phyloP scores from a whole-genome alignment of 257 asterid genomes.

The Solanum corneliomulleri region DNA sequence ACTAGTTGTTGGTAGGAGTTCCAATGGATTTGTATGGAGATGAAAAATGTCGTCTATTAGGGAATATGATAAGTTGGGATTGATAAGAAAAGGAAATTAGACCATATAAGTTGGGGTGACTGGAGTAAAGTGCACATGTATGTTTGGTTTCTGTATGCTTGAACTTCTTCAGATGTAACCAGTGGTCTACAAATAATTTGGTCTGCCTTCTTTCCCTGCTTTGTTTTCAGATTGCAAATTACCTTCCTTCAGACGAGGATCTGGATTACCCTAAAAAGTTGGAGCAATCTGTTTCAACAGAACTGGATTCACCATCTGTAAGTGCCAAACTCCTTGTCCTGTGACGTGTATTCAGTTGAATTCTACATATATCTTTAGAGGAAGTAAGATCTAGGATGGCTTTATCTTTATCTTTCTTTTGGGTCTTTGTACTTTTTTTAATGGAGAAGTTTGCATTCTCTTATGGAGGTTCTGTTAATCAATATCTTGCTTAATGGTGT shows the following conservation, averaged over 20 bases:
- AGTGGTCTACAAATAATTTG: background rate
- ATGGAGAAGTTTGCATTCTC: background rate
- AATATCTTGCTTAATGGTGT: background rate
- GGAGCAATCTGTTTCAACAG: slow-evolving; percentile 50
- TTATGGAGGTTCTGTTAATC: background rate
- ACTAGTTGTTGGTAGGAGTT: background rate
- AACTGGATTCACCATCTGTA: slow-evolving; percentile 54
- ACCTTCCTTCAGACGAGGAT: slow-evolving; percentile 78
- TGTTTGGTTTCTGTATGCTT: background rate
- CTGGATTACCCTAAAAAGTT: slow-evolving; percentile 82
- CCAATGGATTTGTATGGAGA: background rate
- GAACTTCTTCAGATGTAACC: background rate
- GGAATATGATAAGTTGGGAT: background rate
- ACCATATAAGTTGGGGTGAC: background rate
- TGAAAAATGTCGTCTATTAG: background rate
- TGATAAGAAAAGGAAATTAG: background rate
- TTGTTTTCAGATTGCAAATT: slow-evolving; percentile 74
- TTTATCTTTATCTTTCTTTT: background rate
- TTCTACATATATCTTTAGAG: background rate
- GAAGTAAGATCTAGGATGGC: background rate
- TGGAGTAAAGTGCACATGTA: background rate
- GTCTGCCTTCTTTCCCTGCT: background rate
- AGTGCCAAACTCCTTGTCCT: slow-evolving; percentile 15
- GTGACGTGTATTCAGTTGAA: background rate
- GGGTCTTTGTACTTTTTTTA: background rate